A percentile compares a stretch with the other conserved stretches of the same genome.
phyloP scores from a whole-genome alignment of 306 rosid species.

The Cucurbita moschata region DNA sequence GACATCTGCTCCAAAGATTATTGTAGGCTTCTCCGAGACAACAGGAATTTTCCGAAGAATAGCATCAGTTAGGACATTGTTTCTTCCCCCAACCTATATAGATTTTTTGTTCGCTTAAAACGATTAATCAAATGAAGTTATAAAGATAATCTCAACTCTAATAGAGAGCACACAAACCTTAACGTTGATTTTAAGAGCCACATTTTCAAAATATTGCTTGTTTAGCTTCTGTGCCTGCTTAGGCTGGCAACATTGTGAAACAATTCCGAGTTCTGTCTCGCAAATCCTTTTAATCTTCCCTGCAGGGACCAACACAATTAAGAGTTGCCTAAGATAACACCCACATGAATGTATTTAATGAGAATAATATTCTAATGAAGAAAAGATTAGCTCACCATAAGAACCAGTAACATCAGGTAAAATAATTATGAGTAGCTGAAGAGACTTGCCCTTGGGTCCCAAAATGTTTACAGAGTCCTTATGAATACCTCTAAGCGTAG shows the following conservation, averaged over 20 bases:
- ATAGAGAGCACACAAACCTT: slow-evolving; percentile 36
- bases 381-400: slow-evolving; percentile 37
- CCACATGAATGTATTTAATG: not conserved
- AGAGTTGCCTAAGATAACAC: not conserved
- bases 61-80: slow-evolving; percentile 51
- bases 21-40: slow-evolving; percentile 45
- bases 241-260: slow-evolving; percentile 65
- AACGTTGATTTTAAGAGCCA: slow-evolving; percentile 63
- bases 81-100: slow-evolving; percentile 67
- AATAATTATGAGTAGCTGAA: slow-evolving; percentile 48
- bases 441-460: slow-evolving; percentile 2
- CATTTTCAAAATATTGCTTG: slow-evolving; percentile 58
- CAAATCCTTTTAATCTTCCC: slow-evolving; percentile 55
- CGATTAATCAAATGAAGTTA: not conserved
- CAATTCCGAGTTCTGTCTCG: slow-evolving; percentile 77
- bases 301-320: slow-evolving; percentile 6
- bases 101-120: not conserved
- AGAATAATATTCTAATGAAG: not conserved
- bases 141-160: not conserved
- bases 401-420: slow-evolving; percentile 50
- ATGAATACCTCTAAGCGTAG: slow-evolving; percentile 22
- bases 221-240: slow-evolving; percentile 11
- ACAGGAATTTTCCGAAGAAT: slow-evolving; percentile 22
- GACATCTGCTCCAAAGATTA: slow-evolving; percentile 76
- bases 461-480: slow-evolving; percentile 3